phyloP scores from a whole-genome alignment of 2,329 filamentous ascomycete genomes.

The Xylariaceae sp. region DNA sequence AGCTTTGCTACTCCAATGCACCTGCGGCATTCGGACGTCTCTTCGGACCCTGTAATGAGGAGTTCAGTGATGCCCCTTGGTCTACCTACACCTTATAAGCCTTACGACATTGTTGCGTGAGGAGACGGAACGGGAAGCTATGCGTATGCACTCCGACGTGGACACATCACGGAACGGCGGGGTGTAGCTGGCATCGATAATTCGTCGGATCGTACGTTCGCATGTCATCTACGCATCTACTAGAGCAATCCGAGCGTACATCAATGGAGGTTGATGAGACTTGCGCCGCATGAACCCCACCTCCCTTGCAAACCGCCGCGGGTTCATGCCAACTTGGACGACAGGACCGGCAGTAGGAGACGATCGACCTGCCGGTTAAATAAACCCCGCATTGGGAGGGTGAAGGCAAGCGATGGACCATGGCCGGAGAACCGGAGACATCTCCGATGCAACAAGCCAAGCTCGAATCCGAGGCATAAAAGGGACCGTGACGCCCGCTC shows the following conservation, averaged over 20 bases:
- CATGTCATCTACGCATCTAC: background rate
- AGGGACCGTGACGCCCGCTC: background rate
- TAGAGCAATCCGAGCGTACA: background rate
- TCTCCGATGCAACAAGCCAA: background rate
- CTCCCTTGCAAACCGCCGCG: background rate
- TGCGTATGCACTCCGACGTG: too few relatives aligned
- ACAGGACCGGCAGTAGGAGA: background rate
- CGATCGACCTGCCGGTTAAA: constrained; percentile 12
- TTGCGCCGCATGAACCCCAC: background rate
- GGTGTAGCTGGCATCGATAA: too few relatives aligned
- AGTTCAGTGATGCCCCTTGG: too few relatives aligned
- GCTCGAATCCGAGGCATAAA: background rate
- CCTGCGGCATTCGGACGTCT: too few relatives aligned
- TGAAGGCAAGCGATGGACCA: background rate
- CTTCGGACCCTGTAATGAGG: too few relatives aligned
- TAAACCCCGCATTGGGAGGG: constrained; percentile 3
- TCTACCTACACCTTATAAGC: too few relatives aligned
- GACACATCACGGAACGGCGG: too few relatives aligned
- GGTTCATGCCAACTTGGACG: background rate
- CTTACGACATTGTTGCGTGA: too few relatives aligned
- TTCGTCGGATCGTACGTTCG: background rate
- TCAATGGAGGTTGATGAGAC: background rate
- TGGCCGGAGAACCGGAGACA: constrained; percentile 14
- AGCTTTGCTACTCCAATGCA: too few relatives aligned
- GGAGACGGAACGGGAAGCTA: too few relatives aligned